Conservation (phyloP, 1,284 basidiomycete species). For the Apiotrichum domesticum region DNA sequence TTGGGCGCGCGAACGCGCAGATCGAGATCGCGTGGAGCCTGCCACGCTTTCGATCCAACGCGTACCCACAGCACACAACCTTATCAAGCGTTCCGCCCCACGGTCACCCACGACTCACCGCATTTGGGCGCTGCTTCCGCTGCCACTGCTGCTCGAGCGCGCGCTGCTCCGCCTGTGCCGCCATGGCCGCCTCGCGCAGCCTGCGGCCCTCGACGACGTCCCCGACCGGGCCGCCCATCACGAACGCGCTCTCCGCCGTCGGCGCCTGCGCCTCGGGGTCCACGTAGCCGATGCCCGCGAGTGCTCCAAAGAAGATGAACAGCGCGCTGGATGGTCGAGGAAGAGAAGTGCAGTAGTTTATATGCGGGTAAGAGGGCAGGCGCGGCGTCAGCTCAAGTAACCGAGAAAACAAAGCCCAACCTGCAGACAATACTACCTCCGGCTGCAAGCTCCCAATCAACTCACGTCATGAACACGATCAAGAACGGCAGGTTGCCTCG, state of each 20-base stretch:
- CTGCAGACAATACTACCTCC: too few species aligned
- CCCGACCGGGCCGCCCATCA: conserved; percentile 32
- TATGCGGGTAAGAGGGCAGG: too few species aligned
- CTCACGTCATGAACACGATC: conserved; percentile 36
- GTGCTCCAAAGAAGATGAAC: conserved; percentile 43
- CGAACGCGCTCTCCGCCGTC: conserved; percentile 18
- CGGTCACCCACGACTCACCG: conserved; percentile 30
- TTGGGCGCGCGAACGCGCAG: too few species aligned
- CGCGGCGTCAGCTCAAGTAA: too few species aligned
- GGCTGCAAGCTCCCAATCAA: neutral
- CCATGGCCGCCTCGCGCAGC: conserved; percentile 22
- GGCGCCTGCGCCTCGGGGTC: conserved; percentile 20
- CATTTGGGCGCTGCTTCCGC: conserved; percentile 41
- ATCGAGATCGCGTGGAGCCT: too few species aligned
- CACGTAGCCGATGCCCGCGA: conserved; percentile 44
- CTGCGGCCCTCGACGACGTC: conserved; percentile 21
- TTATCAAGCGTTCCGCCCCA: too few species aligned
- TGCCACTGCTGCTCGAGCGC: conserved; percentile 39
- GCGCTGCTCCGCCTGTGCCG: conserved; percentile 25
- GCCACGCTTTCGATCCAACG: too few species aligned
- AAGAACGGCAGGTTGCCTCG: conserved; percentile 36
- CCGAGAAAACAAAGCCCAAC: too few species aligned
- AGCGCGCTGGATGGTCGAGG: conserved; percentile 29
- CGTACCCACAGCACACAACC: too few species aligned
- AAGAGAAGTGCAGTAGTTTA: too few species aligned